Percentiles rank a stretch among this genome's conserved stretches.
These are phyloP conservation scores for Suillus bovinus DNA, from an alignment of 768 basidiomycete genomes.

Conservation along the genomic window DNA sequence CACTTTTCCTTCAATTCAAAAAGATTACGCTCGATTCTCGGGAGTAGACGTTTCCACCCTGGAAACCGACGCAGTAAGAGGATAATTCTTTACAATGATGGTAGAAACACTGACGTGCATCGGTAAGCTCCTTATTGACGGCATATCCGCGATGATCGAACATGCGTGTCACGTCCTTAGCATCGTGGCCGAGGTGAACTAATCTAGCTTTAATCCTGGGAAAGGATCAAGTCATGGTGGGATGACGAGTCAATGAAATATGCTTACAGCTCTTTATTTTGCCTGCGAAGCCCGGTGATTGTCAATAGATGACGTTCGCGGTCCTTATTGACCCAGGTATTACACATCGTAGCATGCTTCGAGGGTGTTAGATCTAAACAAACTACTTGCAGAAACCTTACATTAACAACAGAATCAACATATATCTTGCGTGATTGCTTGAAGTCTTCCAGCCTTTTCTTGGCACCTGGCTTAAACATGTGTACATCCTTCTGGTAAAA, in stretches of 20 bases:
- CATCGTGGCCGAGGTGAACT: conserved; percentile 1
- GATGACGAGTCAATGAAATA: not conserved
- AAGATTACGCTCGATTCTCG: not conserved
- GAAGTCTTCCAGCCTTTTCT: conserved; percentile 28
- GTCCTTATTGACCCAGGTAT: not conserved
- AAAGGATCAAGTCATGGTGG: not conserved
- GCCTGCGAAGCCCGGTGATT: not conserved
- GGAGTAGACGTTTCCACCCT: conserved; percentile 5
- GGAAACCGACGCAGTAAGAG: not conserved
- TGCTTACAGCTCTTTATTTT: conserved; percentile 1
- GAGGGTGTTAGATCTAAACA: not conserved
- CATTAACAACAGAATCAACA: conserved; percentile 8
- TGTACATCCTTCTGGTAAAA: conserved; percentile 20
- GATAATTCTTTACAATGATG: not conserved
- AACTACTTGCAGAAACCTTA: not conserved
- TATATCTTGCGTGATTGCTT: conserved; percentile 16
- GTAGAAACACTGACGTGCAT: not conserved
- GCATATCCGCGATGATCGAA: not conserved
- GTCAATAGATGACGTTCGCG: not conserved
- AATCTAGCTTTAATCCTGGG: conserved; percentile 2
- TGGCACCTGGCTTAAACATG: conserved; percentile 23
- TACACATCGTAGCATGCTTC: not conserved
- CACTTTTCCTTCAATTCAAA: not conserved
- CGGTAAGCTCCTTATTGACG: not conserved
- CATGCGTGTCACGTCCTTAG: not conserved